Base-by-base conservation (phyloP, 495 filamentous ascomycete genomes). In the Podospora bellae-mahoneyi region DNA sequence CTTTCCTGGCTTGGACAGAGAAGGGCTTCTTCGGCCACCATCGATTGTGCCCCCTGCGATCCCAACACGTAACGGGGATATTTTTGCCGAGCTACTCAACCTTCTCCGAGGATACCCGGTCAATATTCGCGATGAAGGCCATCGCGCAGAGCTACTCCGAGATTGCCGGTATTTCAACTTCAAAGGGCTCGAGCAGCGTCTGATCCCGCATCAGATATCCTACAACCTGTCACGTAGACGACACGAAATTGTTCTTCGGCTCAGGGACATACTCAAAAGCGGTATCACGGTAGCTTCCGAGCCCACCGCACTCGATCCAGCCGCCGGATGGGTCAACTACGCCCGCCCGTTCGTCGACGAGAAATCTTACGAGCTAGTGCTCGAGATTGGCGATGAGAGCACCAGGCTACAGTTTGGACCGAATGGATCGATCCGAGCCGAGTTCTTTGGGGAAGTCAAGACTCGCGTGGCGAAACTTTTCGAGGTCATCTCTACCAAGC, bases 151-250 rank as follows among this genome's bases (percentile, higher is more conserved):
- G 65, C 84, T 99, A 1, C 82, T 99, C 0, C 84, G 91, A 19
- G 94, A 99, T 76, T 96, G 91, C 75, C 89, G 91, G 54, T 99
- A 97, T 71, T 97, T 93, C 77, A 91, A 96, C 74, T 88, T 99
- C 64, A 93, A 93, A 71, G 93, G 93, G 0, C 76, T 97, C 0
- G 95, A 97, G 77, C 94, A 99, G 78, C 88, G 87, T 65, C 80
- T 99, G 13, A 92, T 97, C 55, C 86, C 91, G 0, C 90, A 94
- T 73, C 77, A 86, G 32, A 91, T 96, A 62, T 86, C 84, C 60
- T 92, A 87, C 79, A 97, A 97, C 69, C 86, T 89, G 32, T 78
- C 84, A 27, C 84, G 88, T 2, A 79, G 83, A 10, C 81, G 83
- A 19, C 83, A 88, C 0, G 95, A 99, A 78, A 97, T 99, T 27